Evolutionary conservation across 1,284 basidiomycete species (phyloP), one percentile per base, ranked within the genome.

Genomic region (Sphagnurus paluster): DNA sequence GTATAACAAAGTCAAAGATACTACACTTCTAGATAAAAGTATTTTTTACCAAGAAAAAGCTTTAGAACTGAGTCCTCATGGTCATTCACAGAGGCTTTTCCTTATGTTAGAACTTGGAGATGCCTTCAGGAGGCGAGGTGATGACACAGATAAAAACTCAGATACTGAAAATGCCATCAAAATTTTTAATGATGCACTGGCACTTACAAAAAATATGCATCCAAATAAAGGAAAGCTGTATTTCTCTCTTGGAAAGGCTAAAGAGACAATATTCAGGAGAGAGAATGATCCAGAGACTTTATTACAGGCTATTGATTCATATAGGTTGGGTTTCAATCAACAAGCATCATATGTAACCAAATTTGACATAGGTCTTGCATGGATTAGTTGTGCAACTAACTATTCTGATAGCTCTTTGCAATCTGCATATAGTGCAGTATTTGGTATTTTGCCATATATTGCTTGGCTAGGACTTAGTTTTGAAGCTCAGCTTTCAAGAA

Each of bases 351-450:
- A 24, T 47, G 16, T 16, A 28, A 2, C 17, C 10, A 13, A 21
- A 16, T 49, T 49, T 37, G 0, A 19, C 17, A 25, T 39, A 20
- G 38, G 20, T 32, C 20, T 20, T 13, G 16, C 6, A 13, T 49
- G 48, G 48, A 40, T 45, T 21, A 3, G 30, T 36, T 42, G 30
- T 37, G 17, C 26, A 17, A 19, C 3, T 17, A 9, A 34, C 16
- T 33, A 32, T 20, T n/a, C 33, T 9, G 16, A 39, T 33, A 14
- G 14, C 9, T 50, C 49, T 2, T 21, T 44, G 6, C 33, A 59
- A 6, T 45, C 56, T 23, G 57, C 56, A 25, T 61, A 59, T 48
- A 37, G 36, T 24, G 32, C 53, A 20, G 55, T 49, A 4, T 32
- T 61, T 10, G 16, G 50, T 3, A 39, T 56, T 17, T 35, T 61